These are phyloP conservation scores for Colletotrichum sp. DNA, from an alignment of 2,329 filamentous ascomycete genomes.

Conservation along the genomic window DNA sequence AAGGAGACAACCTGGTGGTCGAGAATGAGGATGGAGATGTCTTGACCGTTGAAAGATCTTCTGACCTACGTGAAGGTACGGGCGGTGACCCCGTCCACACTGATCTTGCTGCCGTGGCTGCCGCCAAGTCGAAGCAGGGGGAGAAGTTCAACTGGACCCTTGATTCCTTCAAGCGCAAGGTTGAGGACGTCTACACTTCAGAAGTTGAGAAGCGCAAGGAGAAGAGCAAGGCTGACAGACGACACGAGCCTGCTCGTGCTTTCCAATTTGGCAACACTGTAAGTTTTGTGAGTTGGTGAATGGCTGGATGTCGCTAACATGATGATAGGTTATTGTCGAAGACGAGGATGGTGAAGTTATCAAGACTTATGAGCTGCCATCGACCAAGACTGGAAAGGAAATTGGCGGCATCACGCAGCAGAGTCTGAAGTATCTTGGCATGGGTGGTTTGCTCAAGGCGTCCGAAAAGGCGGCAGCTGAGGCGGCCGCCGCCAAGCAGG, in stretches of 20 bases:
- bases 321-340: slow-evolving; percentile 78
- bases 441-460: slow-evolving; percentile 49
- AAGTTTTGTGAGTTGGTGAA: slow-evolving; percentile 32
- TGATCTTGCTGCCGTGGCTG: not conserved
- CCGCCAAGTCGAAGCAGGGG: slow-evolving; percentile 32
- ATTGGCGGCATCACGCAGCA: slow-evolving; percentile 40
- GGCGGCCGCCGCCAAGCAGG: slow-evolving; percentile 29
- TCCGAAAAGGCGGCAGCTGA: slow-evolving; percentile 38
- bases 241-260: slow-evolving; percentile 76
- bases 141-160: slow-evolving; percentile 44
- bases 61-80: slow-evolving; percentile 24
- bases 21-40: slow-evolving; percentile 91
- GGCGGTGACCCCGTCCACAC: not conserved
- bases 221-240: slow-evolving; percentile 60
- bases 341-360: slow-evolving; percentile 87
- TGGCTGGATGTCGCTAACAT: slow-evolving; percentile 28
- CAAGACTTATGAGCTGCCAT: slow-evolving; percentile 79
- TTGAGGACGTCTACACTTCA: slow-evolving; percentile 61
- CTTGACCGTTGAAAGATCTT: slow-evolving; percentile 65
- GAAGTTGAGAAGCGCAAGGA: slow-evolving; percentile 67
- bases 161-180: slow-evolving; percentile 51
- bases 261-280: slow-evolving; percentile 86
- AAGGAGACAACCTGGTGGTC: slow-evolving; percentile 79
- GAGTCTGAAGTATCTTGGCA: slow-evolving; percentile 60
- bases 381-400: slow-evolving; percentile 44